phyloP scores from a whole-genome alignment of 495 filamentous ascomycete species.

The Penicilliopsis zonata region DNA sequence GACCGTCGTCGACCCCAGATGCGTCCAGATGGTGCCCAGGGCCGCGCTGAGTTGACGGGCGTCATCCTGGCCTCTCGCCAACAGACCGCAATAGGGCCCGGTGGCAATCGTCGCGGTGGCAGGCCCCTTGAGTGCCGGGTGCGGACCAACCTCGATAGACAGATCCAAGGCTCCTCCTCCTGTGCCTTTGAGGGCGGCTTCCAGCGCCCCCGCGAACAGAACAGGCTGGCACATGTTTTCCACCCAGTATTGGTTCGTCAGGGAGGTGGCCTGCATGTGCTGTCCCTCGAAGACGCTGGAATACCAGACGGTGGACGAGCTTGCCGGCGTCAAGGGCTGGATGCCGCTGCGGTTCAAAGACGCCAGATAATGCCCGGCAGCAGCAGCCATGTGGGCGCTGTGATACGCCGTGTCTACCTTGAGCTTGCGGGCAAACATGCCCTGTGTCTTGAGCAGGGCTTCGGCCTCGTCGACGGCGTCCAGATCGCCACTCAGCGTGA shows the following conservation, averaged over 20 bases:
- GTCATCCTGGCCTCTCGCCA: conserved; percentile 17
- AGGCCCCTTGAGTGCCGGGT: conserved; percentile 30
- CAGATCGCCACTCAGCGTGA: conserved; percentile 31
- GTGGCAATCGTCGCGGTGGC: conserved; percentile 15
- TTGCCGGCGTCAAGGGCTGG: conserved; percentile 8
- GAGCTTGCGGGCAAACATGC: conserved; percentile 30
- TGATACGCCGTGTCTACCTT: conserved; percentile 46
- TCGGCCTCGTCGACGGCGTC: conserved; percentile 21
- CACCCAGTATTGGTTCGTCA: conserved; percentile 33
- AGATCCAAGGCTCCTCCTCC: conserved; percentile 6
- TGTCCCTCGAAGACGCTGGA: background rate
- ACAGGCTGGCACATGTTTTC: conserved; percentile 43
- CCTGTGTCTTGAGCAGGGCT: conserved; percentile 13
- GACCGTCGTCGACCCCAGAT: background rate
- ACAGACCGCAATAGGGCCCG: conserved; percentile 17
- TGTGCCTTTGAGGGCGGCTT: conserved; percentile 12
- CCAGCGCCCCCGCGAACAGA: conserved; percentile 34
- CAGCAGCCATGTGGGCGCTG: conserved; percentile 26
- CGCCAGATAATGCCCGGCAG: conserved; percentile 13
- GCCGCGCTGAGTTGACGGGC: conserved; percentile 1
- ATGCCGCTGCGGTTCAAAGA: conserved; percentile 2
- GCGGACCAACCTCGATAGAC: conserved; percentile 38
- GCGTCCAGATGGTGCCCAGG: background rate
- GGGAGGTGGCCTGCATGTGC: background rate
- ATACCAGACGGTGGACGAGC: conserved; percentile 7